Evolutionary conservation across 2,329 filamentous ascomycete genomes (phyloP), one percentile per base, ranked within the genome.

Genomic region (Orbilia quercus): DNA sequence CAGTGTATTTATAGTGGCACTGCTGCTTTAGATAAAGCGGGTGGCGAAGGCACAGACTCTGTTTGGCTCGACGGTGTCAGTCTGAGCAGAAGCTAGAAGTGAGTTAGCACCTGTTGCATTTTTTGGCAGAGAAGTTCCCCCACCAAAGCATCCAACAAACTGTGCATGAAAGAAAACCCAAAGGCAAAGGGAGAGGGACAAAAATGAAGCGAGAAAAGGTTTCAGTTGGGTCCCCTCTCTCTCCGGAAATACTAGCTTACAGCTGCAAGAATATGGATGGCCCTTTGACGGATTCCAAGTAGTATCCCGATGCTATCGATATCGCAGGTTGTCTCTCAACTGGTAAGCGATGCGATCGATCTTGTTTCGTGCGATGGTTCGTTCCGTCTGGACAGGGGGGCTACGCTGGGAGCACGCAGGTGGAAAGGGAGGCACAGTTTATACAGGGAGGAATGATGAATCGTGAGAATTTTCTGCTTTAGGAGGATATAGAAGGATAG

Each of bases 31-130:
- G 12, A 34, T 4, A n/a, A 44, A 11, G 16, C 7, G 16, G 42
- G 7, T 22, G 16, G 7, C 42, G 42, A 22, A 22, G 18, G 12
- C 16, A 12, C 6, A 20, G 42, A 12, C 4, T 45, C 16, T 16
- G 18, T 22, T 20, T 42, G 38, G 7, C 42, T 45, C n/a, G n/a
- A n/a, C n/a, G 42, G n/a, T 34, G 25, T 25, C 34, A 54, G 25
- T 25, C 25, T 40, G 53, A 36, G 44, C 25, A 44, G 18, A 25
- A 34, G 50, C 50, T 18, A 44, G 18, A 25, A 34, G 50, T 55
- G 51, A 53, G 58, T 71, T 64, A 71, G 66, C 31, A 28, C n/a
- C 5, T 59, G 69, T 73, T 73, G 69, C 36, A 73, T 73, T 73
- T 73, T 66, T n/a, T 36, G 31, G 44, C 25, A 31, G 51, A 47